phyloP scores from a whole-genome alignment of 2,329 filamentous ascomycete genomes.

The Epichloe coenophiala region DNA sequence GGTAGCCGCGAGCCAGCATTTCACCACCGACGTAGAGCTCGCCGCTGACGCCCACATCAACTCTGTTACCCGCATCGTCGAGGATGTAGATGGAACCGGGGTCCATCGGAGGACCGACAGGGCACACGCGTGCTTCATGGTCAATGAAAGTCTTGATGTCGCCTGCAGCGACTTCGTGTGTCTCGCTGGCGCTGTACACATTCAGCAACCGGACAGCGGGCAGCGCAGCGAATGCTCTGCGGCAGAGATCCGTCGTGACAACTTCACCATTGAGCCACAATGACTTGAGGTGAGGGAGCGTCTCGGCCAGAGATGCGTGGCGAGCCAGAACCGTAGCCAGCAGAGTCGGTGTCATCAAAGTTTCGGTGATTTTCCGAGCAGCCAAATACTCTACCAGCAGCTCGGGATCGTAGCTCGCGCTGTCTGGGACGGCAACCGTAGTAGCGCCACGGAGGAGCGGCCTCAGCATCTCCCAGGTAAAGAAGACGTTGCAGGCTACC shows the following conservation, averaged over 20 bases:
- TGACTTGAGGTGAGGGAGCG: conserved; percentile 52
- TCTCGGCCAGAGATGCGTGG: conserved; percentile 49
- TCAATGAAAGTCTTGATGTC: conserved; percentile 57
- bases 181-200: conserved; percentile 73
- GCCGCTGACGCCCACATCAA: conserved; percentile 48
- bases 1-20: conserved; percentile 61
- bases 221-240: conserved; percentile 51
- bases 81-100: conserved; percentile 59
- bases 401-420: conserved; percentile 63
- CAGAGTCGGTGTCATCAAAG: conserved; percentile 71
- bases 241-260: conserved; percentile 63
- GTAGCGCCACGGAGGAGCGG: conserved; percentile 65
- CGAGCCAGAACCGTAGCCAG: conserved; percentile 60
- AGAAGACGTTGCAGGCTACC: conserved; percentile 81
- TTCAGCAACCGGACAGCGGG: conserved; percentile 60
- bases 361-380: conserved; percentile 57
- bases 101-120: conserved; percentile 58
- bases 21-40: conserved; percentile 67
- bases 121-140: conserved; percentile 51
- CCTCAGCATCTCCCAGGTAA: conserved; percentile 73
- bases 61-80: conserved; percentile 51
- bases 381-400: conserved; percentile 59
- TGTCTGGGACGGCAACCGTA: conserved; percentile 61
- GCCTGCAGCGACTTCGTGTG: conserved; percentile 66
- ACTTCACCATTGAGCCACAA: conserved; percentile 77